Percentiles rank a stretch among this genome's conserved stretches.
Evolutionary conservation across 2,329 filamentous ascomycete species (phyloP).

Genomic region (Aspergillus oerlinghausenensis): DNA sequence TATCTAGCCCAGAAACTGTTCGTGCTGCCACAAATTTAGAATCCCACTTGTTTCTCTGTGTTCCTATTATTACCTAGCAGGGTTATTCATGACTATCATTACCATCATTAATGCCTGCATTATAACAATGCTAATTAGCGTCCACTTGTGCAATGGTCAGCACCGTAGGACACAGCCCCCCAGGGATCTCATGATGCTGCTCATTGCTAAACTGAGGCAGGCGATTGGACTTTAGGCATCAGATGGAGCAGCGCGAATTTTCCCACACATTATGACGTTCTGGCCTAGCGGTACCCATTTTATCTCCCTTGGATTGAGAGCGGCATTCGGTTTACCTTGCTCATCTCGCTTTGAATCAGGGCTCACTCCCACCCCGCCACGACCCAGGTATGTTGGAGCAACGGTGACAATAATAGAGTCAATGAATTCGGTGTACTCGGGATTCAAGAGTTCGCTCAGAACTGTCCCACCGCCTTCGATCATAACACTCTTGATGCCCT

Average conservation of each 20-base stretch:
- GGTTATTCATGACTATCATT: background rate
- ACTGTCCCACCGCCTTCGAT: conserved; percentile 81
- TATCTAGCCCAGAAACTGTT: background rate
- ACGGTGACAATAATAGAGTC: conserved; percentile 82
- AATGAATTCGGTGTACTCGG: conserved; percentile 57
- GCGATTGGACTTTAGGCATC: conserved; percentile 2
- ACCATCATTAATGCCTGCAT: background rate
- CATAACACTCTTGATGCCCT: conserved; percentile 76
- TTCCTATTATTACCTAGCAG: background rate
- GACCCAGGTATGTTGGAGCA: conserved; percentile 84
- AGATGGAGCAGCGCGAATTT: conserved; percentile 33
- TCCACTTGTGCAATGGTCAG: background rate
- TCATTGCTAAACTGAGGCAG: background rate
- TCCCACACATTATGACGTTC: conserved; percentile 78
- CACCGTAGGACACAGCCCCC: background rate
- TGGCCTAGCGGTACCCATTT: conserved; percentile 74
- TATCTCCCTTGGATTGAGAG: conserved; percentile 62
- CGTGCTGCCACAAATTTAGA: background rate
- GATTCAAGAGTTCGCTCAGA: conserved; percentile 73
- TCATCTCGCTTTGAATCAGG: conserved; percentile 56
- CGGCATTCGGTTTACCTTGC: conserved; percentile 52
- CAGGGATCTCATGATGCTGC: background rate
- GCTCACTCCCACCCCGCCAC: conserved; percentile 72
- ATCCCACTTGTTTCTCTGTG: background rate
- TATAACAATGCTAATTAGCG: background rate